Percentiles rank a stretch among this genome's conserved stretches.
phyloP scores from a whole-genome alignment of 768 basidiomycete species.

The Dacryopinax primogenitus region DNA sequence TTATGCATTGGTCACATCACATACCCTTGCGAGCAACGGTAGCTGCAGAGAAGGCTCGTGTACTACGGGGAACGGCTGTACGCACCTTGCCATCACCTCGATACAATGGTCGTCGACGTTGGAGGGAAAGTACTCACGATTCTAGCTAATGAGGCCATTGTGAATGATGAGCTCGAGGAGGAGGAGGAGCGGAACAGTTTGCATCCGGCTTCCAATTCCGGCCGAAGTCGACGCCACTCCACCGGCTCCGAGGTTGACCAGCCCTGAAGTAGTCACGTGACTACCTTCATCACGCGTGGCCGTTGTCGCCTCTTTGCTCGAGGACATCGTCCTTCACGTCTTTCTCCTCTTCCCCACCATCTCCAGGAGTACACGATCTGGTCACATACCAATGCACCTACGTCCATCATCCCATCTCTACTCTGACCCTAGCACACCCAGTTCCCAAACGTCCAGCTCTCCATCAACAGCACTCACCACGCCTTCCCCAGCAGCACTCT shows the following conservation, averaged over 20 bases:
- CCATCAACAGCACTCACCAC: conserved; percentile 2
- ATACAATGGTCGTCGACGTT: background rate
- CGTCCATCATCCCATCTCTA: background rate
- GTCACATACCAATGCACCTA: conserved; percentile 4
- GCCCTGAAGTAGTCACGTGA: background rate
- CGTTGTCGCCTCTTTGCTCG: background rate
- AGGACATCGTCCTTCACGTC: background rate
- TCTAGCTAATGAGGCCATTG: background rate
- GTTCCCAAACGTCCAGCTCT: background rate
- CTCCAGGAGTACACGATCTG: background rate
- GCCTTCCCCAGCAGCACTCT: background rate
- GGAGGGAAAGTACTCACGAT: background rate
- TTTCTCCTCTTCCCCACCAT: background rate
- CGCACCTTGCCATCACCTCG: conserved; percentile 10
- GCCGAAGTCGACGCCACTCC: background rate
- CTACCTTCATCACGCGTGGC: background rate
- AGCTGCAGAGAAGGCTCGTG: conserved; percentile 27
- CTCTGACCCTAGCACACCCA: too few relatives aligned
- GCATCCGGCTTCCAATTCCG: background rate
- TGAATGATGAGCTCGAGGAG: background rate
- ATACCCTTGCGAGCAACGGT: conserved; percentile 28
- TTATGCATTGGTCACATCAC: conserved; percentile 10
- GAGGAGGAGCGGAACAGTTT: background rate
- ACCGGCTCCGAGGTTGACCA: background rate
- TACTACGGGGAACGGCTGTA: conserved; percentile 19